Base-by-base conservation (phyloP, 768 basidiomycete species). In the Suillus placidus region DNA sequence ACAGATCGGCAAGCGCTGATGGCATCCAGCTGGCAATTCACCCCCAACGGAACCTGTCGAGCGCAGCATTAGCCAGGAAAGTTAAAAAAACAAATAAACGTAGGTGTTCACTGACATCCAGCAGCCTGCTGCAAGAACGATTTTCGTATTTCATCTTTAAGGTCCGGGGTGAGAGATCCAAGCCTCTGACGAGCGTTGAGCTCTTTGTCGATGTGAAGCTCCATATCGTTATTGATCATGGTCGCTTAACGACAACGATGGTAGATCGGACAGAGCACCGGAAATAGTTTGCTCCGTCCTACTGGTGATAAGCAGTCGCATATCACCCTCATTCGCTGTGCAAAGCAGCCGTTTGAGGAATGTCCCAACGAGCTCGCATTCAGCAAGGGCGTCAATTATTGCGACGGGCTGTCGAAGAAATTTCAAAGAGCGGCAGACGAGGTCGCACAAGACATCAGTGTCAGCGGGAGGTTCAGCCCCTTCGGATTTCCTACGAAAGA, bases 351-450 rank as follows among this genome's bases (percentile, higher is more conserved):
- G 65, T 0, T 47, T 56, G 1, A 73, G 63, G 6, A 74, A 61
- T 20, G n/a, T 63, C 18, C 67, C 56, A 3, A 47, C 7, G 6
- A 62, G 64, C 23, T 61, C 62, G 35, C 73, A 74, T 16, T 74
- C 73, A 20, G 73, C 71, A 1, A 74, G 66, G 16, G 67, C 68
- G 42, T 74, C 73, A 2, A 74, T 37, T 23, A 73, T 54, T 3
- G 71, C 45, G 0, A 74, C 9, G 0, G 70, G 61, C 2, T 51
- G 18, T 40, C 37, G 4, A 2, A 30, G 35, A 55, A 64, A 23
- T 40, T 32, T 61, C 14, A 65, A 51, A 16, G 63, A 20, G 3
- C 13, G 32, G 4, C 56, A 12, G 42, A 67, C 6, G 65, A 60
- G 65, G 14, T 34, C 18, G 8, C 67, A 62, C 12, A 72, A 40